Evolutionary conservation across 2,329 filamentous ascomycete species (phyloP).

Genomic region (Ilyonectria robusta): DNA sequence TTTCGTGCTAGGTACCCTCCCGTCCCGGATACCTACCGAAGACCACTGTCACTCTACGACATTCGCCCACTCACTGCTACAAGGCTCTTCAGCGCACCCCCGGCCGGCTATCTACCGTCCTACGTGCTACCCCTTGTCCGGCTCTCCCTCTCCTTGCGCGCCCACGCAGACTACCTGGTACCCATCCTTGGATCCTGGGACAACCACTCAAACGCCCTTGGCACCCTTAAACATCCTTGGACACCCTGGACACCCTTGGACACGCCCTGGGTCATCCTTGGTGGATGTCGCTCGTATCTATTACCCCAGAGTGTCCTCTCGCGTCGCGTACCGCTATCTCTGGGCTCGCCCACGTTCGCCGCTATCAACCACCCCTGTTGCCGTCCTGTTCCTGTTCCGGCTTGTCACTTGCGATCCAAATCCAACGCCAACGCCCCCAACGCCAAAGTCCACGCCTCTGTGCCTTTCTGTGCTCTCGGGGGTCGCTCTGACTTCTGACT

Average conservation of each 20-base stretch:
- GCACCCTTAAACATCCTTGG: neutral
- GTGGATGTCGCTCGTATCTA: conserved; percentile 46
- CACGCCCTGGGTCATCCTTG: conserved; percentile 28
- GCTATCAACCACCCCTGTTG: conserved; percentile 44
- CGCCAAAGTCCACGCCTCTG: neutral
- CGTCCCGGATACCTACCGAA: conserved; percentile 18
- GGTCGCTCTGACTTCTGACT: conserved; percentile 27
- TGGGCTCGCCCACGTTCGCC: conserved; percentile 34
- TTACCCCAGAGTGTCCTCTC: conserved; percentile 47
- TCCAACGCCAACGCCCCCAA: conserved; percentile 25
- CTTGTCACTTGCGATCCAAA: conserved; percentile 41
- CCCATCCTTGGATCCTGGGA: conserved; percentile 10
- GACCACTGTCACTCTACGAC: neutral
- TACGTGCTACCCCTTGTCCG: conserved; percentile 11
- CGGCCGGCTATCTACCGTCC: neutral
- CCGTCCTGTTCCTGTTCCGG: conserved; percentile 34
- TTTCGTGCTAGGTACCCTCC: neutral
- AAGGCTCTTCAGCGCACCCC: neutral
- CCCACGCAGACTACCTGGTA: conserved; percentile 13
- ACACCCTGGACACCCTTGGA: conserved; percentile 12
- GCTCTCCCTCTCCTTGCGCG: conserved; percentile 24
- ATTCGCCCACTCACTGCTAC: neutral
- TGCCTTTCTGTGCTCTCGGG: conserved; percentile 37
- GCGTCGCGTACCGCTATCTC: conserved; percentile 49
- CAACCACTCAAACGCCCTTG: neutral